Evolutionary conservation across 2,329 filamentous ascomycete species (phyloP).

Genomic region (Sporothrix dimorphospora): DNA sequence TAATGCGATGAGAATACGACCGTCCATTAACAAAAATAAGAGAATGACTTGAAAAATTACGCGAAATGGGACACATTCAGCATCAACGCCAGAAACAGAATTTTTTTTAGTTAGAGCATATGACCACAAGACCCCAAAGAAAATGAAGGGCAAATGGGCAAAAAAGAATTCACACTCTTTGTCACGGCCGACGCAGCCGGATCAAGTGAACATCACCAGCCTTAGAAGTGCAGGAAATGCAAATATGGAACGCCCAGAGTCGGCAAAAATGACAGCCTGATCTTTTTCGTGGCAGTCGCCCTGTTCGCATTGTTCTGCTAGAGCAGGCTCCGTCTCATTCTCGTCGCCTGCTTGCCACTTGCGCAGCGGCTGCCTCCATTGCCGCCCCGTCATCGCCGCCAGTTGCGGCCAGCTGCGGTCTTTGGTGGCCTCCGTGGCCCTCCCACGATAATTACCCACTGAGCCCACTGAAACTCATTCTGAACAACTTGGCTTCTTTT

Average conservation of each 20-base stretch:
- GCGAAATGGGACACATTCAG: not conserved
- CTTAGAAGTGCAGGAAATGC: not conserved
- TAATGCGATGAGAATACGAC: not conserved
- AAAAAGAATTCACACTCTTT: not conserved
- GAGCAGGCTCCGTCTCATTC: not conserved
- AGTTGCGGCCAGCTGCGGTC: no score
- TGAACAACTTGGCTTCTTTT: not conserved
- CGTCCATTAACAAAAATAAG: not conserved
- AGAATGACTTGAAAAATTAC: not conserved
- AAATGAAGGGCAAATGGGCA: not conserved
- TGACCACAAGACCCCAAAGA: not conserved
- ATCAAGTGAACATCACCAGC: not conserved
- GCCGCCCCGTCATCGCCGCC: no score
- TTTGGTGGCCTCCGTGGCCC: not conserved
- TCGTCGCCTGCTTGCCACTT: not conserved
- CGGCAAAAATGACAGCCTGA: not conserved
- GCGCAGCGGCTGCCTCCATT: not conserved
- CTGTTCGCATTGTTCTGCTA: not conserved
- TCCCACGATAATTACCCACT: no score
- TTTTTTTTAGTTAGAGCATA: not conserved
- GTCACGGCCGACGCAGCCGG: not conserved
- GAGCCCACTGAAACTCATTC: not conserved
- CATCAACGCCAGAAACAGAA: not conserved
- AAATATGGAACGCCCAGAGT: no score
- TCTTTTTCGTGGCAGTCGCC: conserved; percentile 4